Conservation (phyloP, 805 yeast genomes). For the Starmerella riodocensis region DNA sequence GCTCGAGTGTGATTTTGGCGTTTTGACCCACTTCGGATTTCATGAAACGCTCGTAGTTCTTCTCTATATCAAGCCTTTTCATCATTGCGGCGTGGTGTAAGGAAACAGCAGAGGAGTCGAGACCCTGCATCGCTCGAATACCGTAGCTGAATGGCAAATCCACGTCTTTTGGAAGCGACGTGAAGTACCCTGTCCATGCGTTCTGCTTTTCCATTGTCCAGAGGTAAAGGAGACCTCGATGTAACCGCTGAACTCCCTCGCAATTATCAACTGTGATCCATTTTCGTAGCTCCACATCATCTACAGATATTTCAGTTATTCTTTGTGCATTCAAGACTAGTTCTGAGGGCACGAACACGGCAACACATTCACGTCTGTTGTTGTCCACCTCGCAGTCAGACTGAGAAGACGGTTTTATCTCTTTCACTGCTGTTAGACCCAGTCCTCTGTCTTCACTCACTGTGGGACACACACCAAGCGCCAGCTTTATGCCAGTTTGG, state of each 20-base stretch:
- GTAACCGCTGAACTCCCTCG: conserved; percentile 11
- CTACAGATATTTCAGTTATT: conserved; percentile 9
- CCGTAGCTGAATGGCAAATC: conserved; percentile 25
- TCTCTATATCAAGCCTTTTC: conserved; percentile 19
- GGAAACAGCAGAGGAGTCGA: conserved; percentile 18
- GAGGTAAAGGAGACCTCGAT: conserved; percentile 17
- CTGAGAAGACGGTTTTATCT: no score
- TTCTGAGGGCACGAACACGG: conserved; percentile 12
- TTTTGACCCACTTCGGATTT: not conserved
- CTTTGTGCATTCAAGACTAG: conserved; percentile 8
- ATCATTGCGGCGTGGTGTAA: conserved; percentile 22
- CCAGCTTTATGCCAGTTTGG: conserved; percentile 1
- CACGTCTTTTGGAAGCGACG: conserved; percentile 23
- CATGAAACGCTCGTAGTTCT: conserved; percentile 18
- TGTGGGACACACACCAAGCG: not conserved
- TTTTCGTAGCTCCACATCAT: conserved; percentile 5
- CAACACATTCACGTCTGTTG: not conserved
- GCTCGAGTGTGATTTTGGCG: conserved; percentile 16
- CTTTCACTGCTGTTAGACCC: not conserved
- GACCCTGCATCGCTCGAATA: conserved; percentile 20
- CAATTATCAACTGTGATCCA: conserved; percentile 13
- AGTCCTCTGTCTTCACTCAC: not conserved
- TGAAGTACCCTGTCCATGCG: conserved; percentile 21
- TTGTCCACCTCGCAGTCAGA: no score
- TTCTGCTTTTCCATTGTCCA: conserved; percentile 8